These are phyloP conservation scores for Pseudogymnoascus sp. DNA, from an alignment of 2,329 filamentous ascomycete species.

Conservation along the genomic window DNA sequence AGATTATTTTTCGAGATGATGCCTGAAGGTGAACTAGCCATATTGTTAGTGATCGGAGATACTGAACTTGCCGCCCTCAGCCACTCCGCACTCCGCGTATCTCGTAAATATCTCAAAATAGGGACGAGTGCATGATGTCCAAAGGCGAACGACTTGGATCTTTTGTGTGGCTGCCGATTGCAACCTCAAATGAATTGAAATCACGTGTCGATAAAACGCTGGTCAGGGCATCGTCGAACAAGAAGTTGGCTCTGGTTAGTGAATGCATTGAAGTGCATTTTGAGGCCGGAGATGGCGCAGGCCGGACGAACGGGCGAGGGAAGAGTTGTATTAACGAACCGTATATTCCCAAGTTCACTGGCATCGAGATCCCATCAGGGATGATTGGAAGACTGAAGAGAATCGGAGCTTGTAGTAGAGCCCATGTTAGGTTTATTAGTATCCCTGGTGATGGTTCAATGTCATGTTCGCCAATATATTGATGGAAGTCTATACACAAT, in stretches of 20 bases:
- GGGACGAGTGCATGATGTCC: not conserved
- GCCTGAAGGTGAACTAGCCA: not conserved
- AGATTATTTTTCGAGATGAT: not conserved
- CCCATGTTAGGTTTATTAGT: not conserved
- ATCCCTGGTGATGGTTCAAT: not conserved
- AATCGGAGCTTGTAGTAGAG: not conserved
- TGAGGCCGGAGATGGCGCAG: not conserved
- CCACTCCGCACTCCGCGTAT: not conserved
- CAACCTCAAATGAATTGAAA: not conserved
- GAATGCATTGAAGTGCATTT: not conserved
- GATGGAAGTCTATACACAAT: not conserved
- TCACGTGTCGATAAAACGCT: not conserved
- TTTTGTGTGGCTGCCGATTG: not conserved
- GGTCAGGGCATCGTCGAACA: not conserved
- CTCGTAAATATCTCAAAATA: not conserved
- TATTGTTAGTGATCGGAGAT: not conserved
- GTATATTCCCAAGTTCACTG: not conserved
- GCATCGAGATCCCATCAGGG: not conserved
- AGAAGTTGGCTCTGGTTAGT: not conserved
- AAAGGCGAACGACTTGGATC: not conserved
- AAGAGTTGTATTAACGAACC: not conserved
- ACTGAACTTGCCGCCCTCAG: not conserved
- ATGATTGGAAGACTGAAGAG: not conserved
- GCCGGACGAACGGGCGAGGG: not conserved
- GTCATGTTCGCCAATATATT: not conserved